Evolutionary conservation across 352 stramenopile species (phyloP), one percentile per base, ranked within the genome.

Genomic region (Lagenidium sp.): DNA sequence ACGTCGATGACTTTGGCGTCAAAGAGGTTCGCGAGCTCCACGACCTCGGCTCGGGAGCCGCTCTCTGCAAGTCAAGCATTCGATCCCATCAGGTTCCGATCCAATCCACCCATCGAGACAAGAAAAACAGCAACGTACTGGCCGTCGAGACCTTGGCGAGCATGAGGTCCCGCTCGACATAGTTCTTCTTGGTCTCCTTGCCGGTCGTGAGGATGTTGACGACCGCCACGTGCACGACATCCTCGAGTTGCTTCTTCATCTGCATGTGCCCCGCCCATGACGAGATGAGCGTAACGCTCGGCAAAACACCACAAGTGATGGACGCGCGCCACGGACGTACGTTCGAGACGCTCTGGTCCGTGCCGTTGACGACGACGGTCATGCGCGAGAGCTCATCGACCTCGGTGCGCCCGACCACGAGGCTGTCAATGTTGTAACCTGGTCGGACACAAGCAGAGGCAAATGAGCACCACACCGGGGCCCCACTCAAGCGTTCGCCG

Each of bases 351-450:
- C 76, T 89, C 46, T 85, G 51, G 44, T 83, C 68, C 26, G 76
- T 88, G 53, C 71, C 80, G 29, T 88, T 86, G 21, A 92, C 73
- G 19, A 92, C 80, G 10, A 89, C 77, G 13, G 73, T 92, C 80
- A 92, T 92, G 47, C 76, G 77, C 43, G 74, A 87, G 41, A 92
- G 73, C 55, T 92, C 77, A 34, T 88, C 69, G 28, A 89, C 80
- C 53, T 92, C 80, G 12, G 76, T 92, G 50, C 75, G 80, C 7
- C 80, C 80, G 12, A 89, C 80, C n/a, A 92, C 77, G 6, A 92
- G 55, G 60, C 74, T 88, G 55, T 92, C 80, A 60, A 92, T 92
- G 53, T 92, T 92, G 69, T 92, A 92, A 19, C 79, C 71, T 81
- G 19, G 42, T n/a, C n/a, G n/a, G n/a, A n/a, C n/a, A n/a, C n/a